Evolutionary conservation across 306 rosid species (phyloP), one percentile per base, ranked within the genome.

Genomic region (Erythrophleum fordii): DNA sequence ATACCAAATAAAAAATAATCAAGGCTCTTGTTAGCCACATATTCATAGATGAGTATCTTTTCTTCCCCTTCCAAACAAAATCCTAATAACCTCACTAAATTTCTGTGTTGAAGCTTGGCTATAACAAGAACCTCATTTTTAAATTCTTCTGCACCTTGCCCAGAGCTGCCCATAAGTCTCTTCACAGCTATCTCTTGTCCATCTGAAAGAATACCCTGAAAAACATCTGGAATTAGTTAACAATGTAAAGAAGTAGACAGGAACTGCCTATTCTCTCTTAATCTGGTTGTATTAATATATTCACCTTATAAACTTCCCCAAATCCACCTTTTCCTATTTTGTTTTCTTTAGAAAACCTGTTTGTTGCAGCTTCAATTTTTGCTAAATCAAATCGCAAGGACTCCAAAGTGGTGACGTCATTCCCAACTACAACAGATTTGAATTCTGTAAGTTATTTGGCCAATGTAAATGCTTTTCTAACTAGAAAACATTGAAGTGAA

Each of bases 101-200:
- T 90, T 81, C 90, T 72, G 39, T 92, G 94, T 65, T 89, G 89
- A 62, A 90, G 93, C 53, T 86, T 84, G 5, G 92, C 94, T 26
- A 92, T 82, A 39, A 92, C 29, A 31, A 82, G 60, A 53, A 87
- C 82, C 75, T 92, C 97, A 61, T 85, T 90, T 72, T 84, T 88
- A 76, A 92, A 90, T 82, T 92, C 90, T 23, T 16, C 48, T 1
- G 69, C 23, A 18, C 92, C 94, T 85, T 92, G 97, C 8, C 49
- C 28, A 14, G 94, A 89, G 20, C 69, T 62, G 31, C n/a, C 64
- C 11, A 84, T 81, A 41, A 90, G 87, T 82, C 94, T 89, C 67
- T 92, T 90, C 66, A 92, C 94, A 31, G 97, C 97, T 41, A 92
- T 73, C 44, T 83, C 82, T 85, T 83, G 84, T 29, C 89, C 89